Conservation (phyloP, 352 stramenopile genomes). For the Phytophthora hybrid region DNA sequence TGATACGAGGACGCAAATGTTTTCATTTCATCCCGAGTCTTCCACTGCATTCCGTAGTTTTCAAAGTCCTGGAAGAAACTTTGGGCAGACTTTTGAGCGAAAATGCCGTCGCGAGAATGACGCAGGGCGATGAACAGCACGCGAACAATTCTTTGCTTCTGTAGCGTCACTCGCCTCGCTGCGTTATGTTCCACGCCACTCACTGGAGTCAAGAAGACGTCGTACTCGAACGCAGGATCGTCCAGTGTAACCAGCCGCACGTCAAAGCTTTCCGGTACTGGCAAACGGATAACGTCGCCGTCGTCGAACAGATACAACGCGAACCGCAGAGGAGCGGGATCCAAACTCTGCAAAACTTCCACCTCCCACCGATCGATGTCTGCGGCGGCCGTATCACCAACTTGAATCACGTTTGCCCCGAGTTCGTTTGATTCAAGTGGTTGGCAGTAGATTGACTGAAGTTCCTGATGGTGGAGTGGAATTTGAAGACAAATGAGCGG, state of each 20-base stretch:
- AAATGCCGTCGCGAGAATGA: slow-evolving; percentile 15
- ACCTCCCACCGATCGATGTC: slow-evolving; percentile 25
- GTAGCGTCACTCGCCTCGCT: slow-evolving; percentile 22
- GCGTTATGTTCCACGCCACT: slow-evolving; percentile 12
- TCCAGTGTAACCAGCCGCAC: slow-evolving; percentile 19
- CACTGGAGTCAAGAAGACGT: slow-evolving; percentile 12
- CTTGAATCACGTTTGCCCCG: slow-evolving; percentile 8
- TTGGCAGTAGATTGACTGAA: slow-evolving; percentile 26
- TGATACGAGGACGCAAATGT: slow-evolving; percentile 31
- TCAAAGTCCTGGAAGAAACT: slow-evolving; percentile 26
- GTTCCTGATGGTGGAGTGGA: slow-evolving; percentile 7
- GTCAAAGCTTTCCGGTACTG: slow-evolving; percentile 21
- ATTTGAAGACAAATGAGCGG: slow-evolving; percentile 26
- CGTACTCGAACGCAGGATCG: slow-evolving; percentile 25
- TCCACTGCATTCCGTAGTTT: slow-evolving; percentile 15
- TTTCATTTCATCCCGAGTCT: slow-evolving; percentile 18
- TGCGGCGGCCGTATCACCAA: background rate
- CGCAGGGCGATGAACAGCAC: slow-evolving; percentile 21
- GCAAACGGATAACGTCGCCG: slow-evolving; percentile 28
- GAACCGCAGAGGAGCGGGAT: slow-evolving; percentile 15
- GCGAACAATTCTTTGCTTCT: slow-evolving; percentile 22
- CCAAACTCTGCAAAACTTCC: slow-evolving; percentile 9
- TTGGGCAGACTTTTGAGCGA: slow-evolving; percentile 31
- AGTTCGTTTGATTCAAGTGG: background rate
- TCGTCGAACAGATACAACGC: slow-evolving; percentile 45